phyloP scores from a whole-genome alignment of 148 eudicot species.

The Agrostemma githago region DNA sequence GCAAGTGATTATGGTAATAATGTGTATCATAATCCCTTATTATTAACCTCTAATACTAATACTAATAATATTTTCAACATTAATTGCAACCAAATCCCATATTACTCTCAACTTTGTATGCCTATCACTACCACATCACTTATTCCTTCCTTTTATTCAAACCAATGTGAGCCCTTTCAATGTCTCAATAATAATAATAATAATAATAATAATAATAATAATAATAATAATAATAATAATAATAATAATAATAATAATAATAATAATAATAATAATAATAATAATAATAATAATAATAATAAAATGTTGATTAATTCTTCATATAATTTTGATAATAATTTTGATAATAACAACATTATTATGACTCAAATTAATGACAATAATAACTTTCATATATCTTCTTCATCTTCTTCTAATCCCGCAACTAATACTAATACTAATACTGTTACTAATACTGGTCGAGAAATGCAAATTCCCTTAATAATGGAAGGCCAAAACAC shows the following conservation, averaged over 20 bases:
- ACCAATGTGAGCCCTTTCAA: slow-evolving; percentile 2
- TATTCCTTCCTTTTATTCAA: slow-evolving; percentile 12
- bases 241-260: no score
- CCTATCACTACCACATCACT: slow-evolving; percentile 16
- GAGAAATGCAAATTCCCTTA: slow-evolving; percentile 20
- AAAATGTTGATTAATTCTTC: slow-evolving; percentile 41
- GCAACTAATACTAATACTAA: not conserved
- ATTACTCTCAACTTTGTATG: slow-evolving; percentile 20
- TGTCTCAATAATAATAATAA: slow-evolving; percentile 41
- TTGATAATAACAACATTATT: not conserved
- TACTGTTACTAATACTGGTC: not conserved
- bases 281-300: not conserved
- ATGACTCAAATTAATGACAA: slow-evolving; percentile 2
- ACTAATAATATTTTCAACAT: not conserved
- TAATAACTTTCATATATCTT: slow-evolving; percentile 6
- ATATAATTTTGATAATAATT: slow-evolving; percentile 5
- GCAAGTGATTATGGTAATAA: not conserved
- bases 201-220: slow-evolving; percentile 30
- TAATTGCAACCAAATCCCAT: slow-evolving; percentile 14
- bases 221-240: no score
- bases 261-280: no score
- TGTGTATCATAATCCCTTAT: slow-evolving; percentile 10
- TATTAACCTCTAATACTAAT: not conserved
- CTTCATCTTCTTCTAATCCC: not conserved
- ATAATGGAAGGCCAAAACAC: slow-evolving; percentile 20